Conservation (phyloP, 2,329 filamentous ascomycete genomes). For the Teratosphaeria epicoccoides region DNA sequence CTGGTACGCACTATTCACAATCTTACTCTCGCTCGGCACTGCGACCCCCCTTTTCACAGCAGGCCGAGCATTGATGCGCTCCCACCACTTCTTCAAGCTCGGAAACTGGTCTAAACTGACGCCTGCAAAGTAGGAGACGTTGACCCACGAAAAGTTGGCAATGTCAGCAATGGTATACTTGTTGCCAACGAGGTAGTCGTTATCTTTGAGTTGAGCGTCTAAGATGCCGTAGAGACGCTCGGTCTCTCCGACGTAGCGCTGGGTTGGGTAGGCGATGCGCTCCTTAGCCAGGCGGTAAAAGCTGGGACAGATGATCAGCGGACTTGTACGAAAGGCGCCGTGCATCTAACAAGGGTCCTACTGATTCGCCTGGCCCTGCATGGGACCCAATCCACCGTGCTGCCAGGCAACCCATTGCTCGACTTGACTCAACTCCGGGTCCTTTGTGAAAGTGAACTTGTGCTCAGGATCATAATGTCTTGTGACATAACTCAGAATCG, state of each 20-base stretch:
- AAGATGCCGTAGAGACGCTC: constrained; percentile 38
- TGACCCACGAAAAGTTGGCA: constrained; percentile 36
- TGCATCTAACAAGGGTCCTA: no score
- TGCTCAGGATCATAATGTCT: constrained; percentile 38
- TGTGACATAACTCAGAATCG: constrained; percentile 35
- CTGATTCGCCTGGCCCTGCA: constrained; percentile 31
- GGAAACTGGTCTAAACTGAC: constrained; percentile 33
- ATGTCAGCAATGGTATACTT: constrained; percentile 40
- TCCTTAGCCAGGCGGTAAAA: constrained; percentile 34
- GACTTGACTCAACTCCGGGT: constrained; percentile 35
- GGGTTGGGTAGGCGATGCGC: constrained; percentile 34
- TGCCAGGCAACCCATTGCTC: constrained; percentile 54
- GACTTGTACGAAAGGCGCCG: no score
- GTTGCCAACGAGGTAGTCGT: constrained; percentile 36
- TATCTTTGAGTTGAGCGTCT: constrained; percentile 31
- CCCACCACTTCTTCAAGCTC: constrained; percentile 36
- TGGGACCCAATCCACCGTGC: constrained; percentile 31
- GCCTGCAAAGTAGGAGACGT: constrained; percentile 31
- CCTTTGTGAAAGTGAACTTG: constrained; percentile 37
- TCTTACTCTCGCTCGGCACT: constrained; percentile 2
- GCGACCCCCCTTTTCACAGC: constrained; percentile 27
- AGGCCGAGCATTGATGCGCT: constrained; percentile 31
- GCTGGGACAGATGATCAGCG: background rate
- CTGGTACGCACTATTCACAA: constrained; percentile 2
- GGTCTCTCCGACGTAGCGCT: constrained; percentile 38